A percentile compares a stretch with the other conserved stretches of the same genome.
Conservation (phyloP, 306 rosid genomes). For the Leucaena leucocephala region DNA sequence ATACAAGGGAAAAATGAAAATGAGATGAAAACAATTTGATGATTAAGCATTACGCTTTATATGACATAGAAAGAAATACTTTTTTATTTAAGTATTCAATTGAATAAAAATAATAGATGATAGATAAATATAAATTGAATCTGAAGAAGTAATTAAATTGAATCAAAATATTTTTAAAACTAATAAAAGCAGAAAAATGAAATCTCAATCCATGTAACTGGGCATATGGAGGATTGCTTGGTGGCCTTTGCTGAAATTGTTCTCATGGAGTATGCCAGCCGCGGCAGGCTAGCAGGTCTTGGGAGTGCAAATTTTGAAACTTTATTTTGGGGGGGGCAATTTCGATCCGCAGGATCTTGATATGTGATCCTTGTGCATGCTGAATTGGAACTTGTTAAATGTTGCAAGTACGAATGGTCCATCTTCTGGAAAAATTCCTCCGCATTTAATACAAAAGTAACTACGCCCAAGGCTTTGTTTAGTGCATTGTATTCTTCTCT, state of each 20-base stretch:
- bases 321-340: neutral
- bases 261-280: neutral
- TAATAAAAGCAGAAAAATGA: neutral
- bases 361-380: neutral
- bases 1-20: neutral
- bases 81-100: no score
- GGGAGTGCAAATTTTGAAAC: neutral
- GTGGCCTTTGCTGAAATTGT: neutral
- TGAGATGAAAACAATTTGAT: neutral
- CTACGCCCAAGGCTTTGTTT: neutral
- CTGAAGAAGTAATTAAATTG: neutral
- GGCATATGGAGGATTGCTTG: neutral
- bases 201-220: neutral
- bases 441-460: neutral
- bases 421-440: neutral
- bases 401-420: neutral
- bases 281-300: neutral
- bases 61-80: neutral
- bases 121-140: no score
- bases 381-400: neutral
- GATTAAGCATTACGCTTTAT: neutral
- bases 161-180: neutral
- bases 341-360: neutral
- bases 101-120: no score
- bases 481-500: neutral